phyloP scores from a whole-genome alignment of 2,329 filamentous ascomycete genomes.

The Aspergillus pseudoviridinutans region DNA sequence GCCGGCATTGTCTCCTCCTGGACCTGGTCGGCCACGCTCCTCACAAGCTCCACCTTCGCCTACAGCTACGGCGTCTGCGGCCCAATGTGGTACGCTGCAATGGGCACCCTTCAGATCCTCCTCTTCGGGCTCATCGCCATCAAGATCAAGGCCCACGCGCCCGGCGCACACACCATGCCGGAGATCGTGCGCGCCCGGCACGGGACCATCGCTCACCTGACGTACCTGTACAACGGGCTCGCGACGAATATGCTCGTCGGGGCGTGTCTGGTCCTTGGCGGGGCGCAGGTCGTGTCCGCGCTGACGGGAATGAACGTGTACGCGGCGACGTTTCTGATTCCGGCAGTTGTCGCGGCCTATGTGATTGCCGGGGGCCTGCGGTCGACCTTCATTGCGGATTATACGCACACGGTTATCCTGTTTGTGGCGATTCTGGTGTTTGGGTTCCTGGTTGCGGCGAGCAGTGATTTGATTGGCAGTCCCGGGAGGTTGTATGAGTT shows the following conservation, averaged over 20 bases:
- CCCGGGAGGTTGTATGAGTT: constrained; percentile 36
- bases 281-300: constrained; percentile 37
- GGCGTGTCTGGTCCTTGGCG: constrained; percentile 37
- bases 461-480: constrained; percentile 29
- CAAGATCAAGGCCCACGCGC: constrained; percentile 40
- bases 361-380: constrained; percentile 40
- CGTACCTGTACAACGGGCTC: constrained; percentile 39
- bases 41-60: constrained; percentile 41
- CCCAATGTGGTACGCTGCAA: constrained; percentile 43
- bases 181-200: constrained; percentile 41
- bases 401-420: constrained; percentile 40
- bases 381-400: constrained; percentile 42
- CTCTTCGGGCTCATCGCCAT: constrained; percentile 41
- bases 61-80: constrained; percentile 42
- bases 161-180: constrained; percentile 42
- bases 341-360: constrained; percentile 37
- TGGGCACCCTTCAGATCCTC: constrained; percentile 40
- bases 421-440: constrained; percentile 40
- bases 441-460: constrained; percentile 35
- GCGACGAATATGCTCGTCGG: constrained; percentile 43
- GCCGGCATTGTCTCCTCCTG: constrained; percentile 48
- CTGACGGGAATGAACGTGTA: constrained; percentile 43
- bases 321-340: constrained; percentile 40
- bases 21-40: constrained; percentile 48
- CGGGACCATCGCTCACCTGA: constrained; percentile 35